Percentiles rank a stretch among this genome's conserved stretches.
These are phyloP conservation scores for Penicillium sp. DNA, from an alignment of 2,329 filamentous ascomycete genomes.

Conservation along the genomic window DNA sequence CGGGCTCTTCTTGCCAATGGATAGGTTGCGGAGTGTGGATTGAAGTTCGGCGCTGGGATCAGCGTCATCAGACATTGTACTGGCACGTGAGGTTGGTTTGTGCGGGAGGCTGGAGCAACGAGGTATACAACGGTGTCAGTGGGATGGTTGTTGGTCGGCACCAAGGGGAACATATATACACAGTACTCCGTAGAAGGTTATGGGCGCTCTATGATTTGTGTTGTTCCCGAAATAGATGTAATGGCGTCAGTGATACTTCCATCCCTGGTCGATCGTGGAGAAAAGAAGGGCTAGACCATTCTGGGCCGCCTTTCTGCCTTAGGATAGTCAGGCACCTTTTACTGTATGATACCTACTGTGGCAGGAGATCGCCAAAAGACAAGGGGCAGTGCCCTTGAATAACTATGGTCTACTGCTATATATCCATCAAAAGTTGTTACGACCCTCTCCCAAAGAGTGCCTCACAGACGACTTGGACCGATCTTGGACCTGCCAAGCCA, in stretches of 20 bases:
- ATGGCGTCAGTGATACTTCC: slow-evolving; percentile 24
- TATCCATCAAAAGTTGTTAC: too few relatives aligned
- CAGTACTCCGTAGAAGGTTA: not conserved
- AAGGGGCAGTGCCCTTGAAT: too few relatives aligned
- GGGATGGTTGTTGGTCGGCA: not conserved
- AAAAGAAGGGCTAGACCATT: slow-evolving; percentile 21
- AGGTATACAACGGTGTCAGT: not conserved
- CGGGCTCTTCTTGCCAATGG: slow-evolving; percentile 31
- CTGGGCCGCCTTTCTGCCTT: slow-evolving; percentile 2
- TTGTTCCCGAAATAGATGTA: slow-evolving; percentile 10
- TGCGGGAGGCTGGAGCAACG: not conserved
- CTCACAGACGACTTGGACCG: too few relatives aligned
- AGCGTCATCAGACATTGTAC: slow-evolving; percentile 24
- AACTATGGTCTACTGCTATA: too few relatives aligned
- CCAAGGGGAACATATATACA: not conserved
- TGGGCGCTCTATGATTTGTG: slow-evolving; percentile 4
- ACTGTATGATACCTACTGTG: too few relatives aligned
- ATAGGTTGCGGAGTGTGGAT: slow-evolving; percentile 31
- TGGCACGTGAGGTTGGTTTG: not conserved
- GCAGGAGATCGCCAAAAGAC: too few relatives aligned
- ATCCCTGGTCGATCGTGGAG: slow-evolving; percentile 26
- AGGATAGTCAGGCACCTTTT: slow-evolving; percentile 8
- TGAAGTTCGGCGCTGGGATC: slow-evolving; percentile 29
- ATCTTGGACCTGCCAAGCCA: too few relatives aligned
- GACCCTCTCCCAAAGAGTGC: too few relatives aligned